Base-by-base conservation (phyloP, 371 early-diverging fungal genomes). In the Rhizopus sp. region DNA sequence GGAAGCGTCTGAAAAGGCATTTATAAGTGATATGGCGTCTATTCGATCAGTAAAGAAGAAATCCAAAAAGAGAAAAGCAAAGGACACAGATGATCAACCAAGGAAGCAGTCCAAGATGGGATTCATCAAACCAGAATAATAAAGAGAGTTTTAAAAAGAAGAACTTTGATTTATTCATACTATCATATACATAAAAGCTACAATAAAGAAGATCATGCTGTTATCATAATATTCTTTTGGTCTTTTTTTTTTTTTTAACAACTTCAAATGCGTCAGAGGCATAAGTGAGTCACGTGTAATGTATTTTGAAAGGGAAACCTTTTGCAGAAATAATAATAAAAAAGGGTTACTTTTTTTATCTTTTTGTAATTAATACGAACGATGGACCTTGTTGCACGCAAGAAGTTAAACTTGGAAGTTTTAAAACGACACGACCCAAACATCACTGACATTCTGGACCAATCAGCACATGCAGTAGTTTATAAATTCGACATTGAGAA, bases 391-490 rank as follows among this genome's bases (percentile, higher is more conserved):
- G 65, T 70, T 44, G 83, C 82, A 56, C 79, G 85, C 52, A 78
- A 79, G 63, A 81, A 81, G 23, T 75, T 87, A 41, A 92, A 92
- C 68, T 75, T 91, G 49, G 80, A 73, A 40, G 91, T 90, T 17
- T 71, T 92, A 13, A 79, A 80, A 60, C 81, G 89, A 29, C 88
- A 91, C 59, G 93, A 92, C 62, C 67, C 84, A 6, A 66, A 70
- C 38, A 88, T 89, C 41, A 63, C 74, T 33, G 82, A 80, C 53
- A 88, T 92, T 48, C 59, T 88, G 50, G 90, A 91, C 67, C 82
- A 79, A 34, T 84, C 90, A 9, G 80, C 85, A 37, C 86, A 91
- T 68, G 89, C 88, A 32, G 90, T 88, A 23, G 85, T 91, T n/a
- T 92, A 92, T 66, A 82, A 87, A 52, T 91, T 90, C 68, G 86